Evolutionary conservation across 2,329 filamentous ascomycete genomes (phyloP), one percentile per base, ranked within the genome.

Genomic region (Chrysoporthe austroafricana): DNA sequence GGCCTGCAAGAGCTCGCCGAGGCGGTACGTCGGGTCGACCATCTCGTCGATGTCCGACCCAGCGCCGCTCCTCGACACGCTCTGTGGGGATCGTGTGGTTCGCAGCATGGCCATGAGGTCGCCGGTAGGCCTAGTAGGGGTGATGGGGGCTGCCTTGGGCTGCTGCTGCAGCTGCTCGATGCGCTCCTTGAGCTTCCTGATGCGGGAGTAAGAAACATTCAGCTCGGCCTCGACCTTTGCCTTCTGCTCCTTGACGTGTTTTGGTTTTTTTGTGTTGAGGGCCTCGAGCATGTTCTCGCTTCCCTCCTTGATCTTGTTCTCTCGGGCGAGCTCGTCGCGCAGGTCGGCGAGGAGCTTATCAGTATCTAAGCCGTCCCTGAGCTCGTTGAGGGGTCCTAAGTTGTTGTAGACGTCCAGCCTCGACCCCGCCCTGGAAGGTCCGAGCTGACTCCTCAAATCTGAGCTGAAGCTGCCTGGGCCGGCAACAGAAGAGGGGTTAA

Each of bases 251-350:
- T 94, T 96, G 71, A 92, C 91, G 78, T 98, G 95, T 80, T 98
- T 99, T 58, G 93, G 91, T 78, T 97, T 97, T 80, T 99, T 99
- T 57, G 90, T 87, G 77, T 97, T 93, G 72, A 99, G 82, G 14
- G 96, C 96, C 81, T 99, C 96, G 50, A 99, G 84, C 87, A 99
- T 90, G 77, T 99, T 99, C 83, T 99, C 96, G 67, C 95, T 97
- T 26, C 96, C 96, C 74, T 95, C 92, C 79, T 97, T 97, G 77
- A 99, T 98, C 84, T 98, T 98, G 81, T 94, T 90, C 81, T 99
- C 96, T 75, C 96, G 95, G 73, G 94, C 95, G 71, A 99, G 90
- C 75, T 91, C 88, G 73, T 97, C 94, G 74, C 91, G 90, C 70
- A 97, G 85, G 63, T 88, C 84, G 32, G 89, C 86, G 74, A 97